Conservation (phyloP, 2,329 filamentous ascomycete species). For the Pseudocercospora fuligena region DNA sequence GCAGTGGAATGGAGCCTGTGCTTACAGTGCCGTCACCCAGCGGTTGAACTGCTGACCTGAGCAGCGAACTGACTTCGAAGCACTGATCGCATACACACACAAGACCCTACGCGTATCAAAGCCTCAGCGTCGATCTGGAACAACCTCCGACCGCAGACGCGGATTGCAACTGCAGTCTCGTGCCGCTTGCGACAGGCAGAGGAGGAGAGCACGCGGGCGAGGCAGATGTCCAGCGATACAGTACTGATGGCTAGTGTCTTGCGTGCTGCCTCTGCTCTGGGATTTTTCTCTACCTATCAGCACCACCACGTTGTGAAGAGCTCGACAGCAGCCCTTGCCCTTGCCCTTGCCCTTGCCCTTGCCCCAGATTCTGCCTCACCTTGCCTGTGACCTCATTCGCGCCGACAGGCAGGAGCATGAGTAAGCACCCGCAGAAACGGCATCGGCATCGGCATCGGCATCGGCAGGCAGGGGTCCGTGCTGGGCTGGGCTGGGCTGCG, state of each 20-base stretch:
- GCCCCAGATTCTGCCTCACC: neutral
- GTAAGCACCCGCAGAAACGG: neutral
- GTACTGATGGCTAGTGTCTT: neutral
- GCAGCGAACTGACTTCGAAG: neutral
- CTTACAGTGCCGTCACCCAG: neutral
- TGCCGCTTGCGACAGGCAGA: neutral
- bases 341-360: no score
- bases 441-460: no score
- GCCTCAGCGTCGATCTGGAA: neutral
- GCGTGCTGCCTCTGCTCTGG: neutral
- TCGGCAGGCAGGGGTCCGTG: no score
- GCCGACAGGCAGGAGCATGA: neutral
- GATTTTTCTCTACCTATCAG: neutral
- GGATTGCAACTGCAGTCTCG: neutral
- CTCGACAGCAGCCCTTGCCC: neutral
- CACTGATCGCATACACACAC: neutral
- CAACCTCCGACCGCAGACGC: neutral
- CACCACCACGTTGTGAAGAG: neutral
- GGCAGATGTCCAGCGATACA: no score
- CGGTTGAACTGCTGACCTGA: neutral
- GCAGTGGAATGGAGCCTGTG: neutral
- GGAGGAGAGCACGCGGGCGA: neutral
- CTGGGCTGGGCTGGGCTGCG: neutral
- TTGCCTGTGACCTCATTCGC: conserved; percentile 13
- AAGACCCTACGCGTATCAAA: neutral